Base-by-base conservation (phyloP, 164 flowering plant genomes). In the Warburgia ugandensis region DNA sequence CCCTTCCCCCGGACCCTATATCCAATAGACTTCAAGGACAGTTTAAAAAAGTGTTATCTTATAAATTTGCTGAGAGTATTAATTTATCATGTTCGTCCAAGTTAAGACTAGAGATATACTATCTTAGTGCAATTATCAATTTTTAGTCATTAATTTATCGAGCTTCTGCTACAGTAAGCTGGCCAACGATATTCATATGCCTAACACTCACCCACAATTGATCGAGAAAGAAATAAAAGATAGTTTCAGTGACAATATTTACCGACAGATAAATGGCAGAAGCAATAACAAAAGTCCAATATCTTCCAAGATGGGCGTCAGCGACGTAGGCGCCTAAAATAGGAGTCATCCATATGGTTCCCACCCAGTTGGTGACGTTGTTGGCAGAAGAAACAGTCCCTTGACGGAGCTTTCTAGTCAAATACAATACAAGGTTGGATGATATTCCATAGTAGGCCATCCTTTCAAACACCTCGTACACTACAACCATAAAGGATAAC, bases 341-440 rank as follows among this genome's bases (percentile, higher is more conserved):
- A 5, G 72, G 72, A 14, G 55, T 63, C 45, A 68, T 35, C 72
- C 68, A 68, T 12, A 63, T 36, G 4, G 65, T 59, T 2, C 72
- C 72, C 1, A 42, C 58, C 72, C 72, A 68, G 33, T 68, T 68
- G 16, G 72, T 68, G n/a, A 68, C 68, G 43, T 68, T 68, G n/a
- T 60, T 63, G 13, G 72, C 19, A 0, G 72, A 64, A 2, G 55
- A 13, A 0, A 68, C 72, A 0, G 72, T 68, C 1, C 72, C 68
- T n/a, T 68, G 54, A 33, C 60, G 62, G 8, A 68, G 62, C 62
- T 52, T 64, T 33, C 5, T 52, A 9, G 68, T 68, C 51, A 68
- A 25, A 45, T 64, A 68, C 23, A 60, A 1, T 10, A 68, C 68
- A 12, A 68, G 44, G 49, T 68, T 68, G 14, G 72, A 38, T 21